phyloP scores from a whole-genome alignment of 2,329 filamentous ascomycete species.

The Coniochaeta prunicola region DNA sequence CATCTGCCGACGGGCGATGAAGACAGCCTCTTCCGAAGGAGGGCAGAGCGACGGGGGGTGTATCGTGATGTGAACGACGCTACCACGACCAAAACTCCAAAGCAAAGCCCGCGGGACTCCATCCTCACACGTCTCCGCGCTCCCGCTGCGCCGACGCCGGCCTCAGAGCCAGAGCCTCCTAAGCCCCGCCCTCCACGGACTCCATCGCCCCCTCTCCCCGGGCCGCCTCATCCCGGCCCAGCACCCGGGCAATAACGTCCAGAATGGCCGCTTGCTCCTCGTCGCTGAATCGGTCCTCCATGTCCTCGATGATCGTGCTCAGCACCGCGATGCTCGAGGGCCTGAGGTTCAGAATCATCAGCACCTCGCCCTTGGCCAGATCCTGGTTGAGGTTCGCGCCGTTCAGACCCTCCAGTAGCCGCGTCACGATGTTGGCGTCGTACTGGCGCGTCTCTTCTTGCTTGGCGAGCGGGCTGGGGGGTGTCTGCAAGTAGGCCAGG shows the following conservation, averaged over 20 bases:
- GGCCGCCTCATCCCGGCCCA: conserved; percentile 42
- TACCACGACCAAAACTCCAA: neutral
- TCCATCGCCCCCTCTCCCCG: conserved; percentile 19
- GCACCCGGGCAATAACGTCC: conserved; percentile 45
- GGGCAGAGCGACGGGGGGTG: conserved; percentile 52
- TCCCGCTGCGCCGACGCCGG: neutral
- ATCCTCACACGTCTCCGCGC: neutral
- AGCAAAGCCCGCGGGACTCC: no score
- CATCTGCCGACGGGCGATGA: conserved; percentile 48
- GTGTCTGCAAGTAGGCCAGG: conserved; percentile 50
- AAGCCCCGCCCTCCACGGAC: conserved; percentile 28
- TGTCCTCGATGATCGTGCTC: conserved; percentile 59
- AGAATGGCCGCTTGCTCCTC: conserved; percentile 54
- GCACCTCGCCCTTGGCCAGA: conserved; percentile 59
- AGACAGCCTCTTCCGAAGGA: conserved; percentile 35
- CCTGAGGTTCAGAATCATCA: conserved; percentile 62
- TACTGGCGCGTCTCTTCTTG: conserved; percentile 40
- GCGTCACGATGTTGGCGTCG: conserved; percentile 40
- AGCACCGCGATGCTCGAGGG: conserved; percentile 50
- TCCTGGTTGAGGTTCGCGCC: conserved; percentile 38
- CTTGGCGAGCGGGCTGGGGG: conserved; percentile 49
- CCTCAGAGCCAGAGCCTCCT: conserved; percentile 9
- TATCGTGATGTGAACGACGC: conserved; percentile 33
- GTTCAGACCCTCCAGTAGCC: conserved; percentile 44
- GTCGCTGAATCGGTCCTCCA: conserved; percentile 51